Base-by-base conservation (phyloP, 805 yeast species). In the Wickerhamiella domercqiae region DNA sequence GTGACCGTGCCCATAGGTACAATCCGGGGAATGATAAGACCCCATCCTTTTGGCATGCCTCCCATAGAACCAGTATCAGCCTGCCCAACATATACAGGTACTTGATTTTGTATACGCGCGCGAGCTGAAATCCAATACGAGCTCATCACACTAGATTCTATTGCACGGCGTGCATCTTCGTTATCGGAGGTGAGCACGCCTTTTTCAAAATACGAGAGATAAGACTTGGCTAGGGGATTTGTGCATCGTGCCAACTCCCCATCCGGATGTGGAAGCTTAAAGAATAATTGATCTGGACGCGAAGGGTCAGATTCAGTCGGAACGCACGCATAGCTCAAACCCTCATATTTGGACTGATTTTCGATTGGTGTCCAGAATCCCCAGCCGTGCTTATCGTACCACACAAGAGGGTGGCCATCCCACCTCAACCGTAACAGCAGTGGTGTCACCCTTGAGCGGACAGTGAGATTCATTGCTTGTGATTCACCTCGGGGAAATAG, bases 1-100 rank as follows among this genome's bases (percentile, higher is more conserved):
- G 99, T 90, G 5, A 90, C 75, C 0, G 99, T 93, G 1, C 99
- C 99, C 95, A 90, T 90, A 2, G 94, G 71, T 5, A 82, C 67
- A 31, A 87, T 66, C 36, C 73, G 71, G 1, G 99, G 99, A 13
- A 90, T 51, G 21, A 93, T 90, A 35, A 86, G 63, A 0, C 93
- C 94, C 44, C 73, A 48, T 7, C 39, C 49, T 3, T 45, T 35
- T 7, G 47, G 47, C 11, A 44, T 32, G 2, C 34, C 38, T 39
- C 32, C 37, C 6, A 35, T 31, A 16, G 31, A 9, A 7, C 15
- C 17, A 5, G 14, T 21, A 3, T n/a, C 21, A 2, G 34, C 13
- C 7, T 50, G 46, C 37, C 44, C 1, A 56, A 54, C 24, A 62
- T 70, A 75, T 1, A 90, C 86, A 5, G 87, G 87, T 67, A 86